These are phyloP conservation scores for Lichtheimia ornata DNA, from an alignment of 371 early-diverging fungal genomes.

Conservation along the genomic window DNA sequence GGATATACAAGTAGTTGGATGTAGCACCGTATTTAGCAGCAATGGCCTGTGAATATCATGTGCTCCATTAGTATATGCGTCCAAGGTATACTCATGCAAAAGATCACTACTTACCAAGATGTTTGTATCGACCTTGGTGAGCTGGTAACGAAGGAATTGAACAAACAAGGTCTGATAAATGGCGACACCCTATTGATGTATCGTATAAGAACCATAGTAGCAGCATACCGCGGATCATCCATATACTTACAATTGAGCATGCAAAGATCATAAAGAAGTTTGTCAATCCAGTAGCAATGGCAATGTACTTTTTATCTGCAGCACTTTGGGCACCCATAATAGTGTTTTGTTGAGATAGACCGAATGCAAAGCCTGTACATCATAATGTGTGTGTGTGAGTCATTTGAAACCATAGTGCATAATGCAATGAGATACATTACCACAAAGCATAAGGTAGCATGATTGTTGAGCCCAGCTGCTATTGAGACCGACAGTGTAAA, in stretches of 20 bases:
- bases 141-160: slow-evolving; percentile 16
- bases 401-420: neutral
- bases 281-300: slow-evolving; percentile 59
- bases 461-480: slow-evolving; percentile 42
- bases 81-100: too few species aligned
- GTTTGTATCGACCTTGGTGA: slow-evolving; percentile 7
- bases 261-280: slow-evolving; percentile 43
- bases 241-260: slow-evolving; percentile 23
- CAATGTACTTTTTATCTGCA: slow-evolving; percentile 53
- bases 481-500: slow-evolving; percentile 35
- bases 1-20: slow-evolving; percentile 33
- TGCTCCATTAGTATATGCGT: too few species aligned
- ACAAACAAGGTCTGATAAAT: slow-evolving; percentile 33
- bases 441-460: slow-evolving; percentile 39
- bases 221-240: neutral
- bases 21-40: slow-evolving; percentile 32
- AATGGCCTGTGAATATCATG: neutral
- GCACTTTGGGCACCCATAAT: slow-evolving; percentile 61
- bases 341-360: slow-evolving; percentile 62
- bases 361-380: slow-evolving; percentile 52
- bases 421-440: slow-evolving; percentile 1
- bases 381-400: neutral
- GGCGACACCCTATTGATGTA: slow-evolving; percentile 27
- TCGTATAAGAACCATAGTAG: neutral
- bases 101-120: slow-evolving; percentile 8